Evolutionary conservation across 2,329 filamentous ascomycete genomes (phyloP), one percentile per base, ranked within the genome.

Genomic region (Neonectria neomacrospora): DNA sequence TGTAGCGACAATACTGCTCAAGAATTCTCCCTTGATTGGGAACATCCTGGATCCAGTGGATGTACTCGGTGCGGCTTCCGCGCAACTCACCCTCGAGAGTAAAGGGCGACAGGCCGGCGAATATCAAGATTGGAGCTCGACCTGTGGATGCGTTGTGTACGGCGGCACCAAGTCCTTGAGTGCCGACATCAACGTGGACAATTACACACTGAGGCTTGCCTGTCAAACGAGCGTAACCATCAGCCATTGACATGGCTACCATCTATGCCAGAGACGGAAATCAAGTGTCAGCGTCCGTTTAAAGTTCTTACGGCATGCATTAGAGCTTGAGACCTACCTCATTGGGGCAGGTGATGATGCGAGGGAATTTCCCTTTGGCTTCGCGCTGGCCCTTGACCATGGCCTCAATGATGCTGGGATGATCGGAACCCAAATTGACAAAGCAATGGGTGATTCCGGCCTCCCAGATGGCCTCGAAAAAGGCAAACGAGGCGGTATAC

Each of bases 41-140:
- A 3, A 94, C 90, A 77, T 95, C 91, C 73, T 95, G 92, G 32
- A 94, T 90, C 91, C 92, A 95, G 76, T 95, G 92, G 69, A 94
- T 94, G 75, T 92, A 94, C 77, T 95, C 92, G 1, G 91, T 94
- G 57, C 92, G 83, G n/a, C 86, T 90, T 12, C 92, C 92, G 1
- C 90, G 85, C 79, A 91, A 87, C 77, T 95, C 92, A 16, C 92
- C 92, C 71, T 94, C 91, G 30, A 90, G 84, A 0, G 92, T 94
- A 74, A 89, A 92, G 0, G 92, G 92, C 11, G 89, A 92, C 16
- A 94, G 80, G 5, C 92, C 92, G 1, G 92, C 92, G 71, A 95
- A 94, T 59, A 95, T 88, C 48, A 95, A 78, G 4, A 95, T 88
- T 0, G 92, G 92, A 0, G 89, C 89, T 52, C 92, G 86, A 1